Base-by-base conservation (phyloP, 108 stramenopile species). In the Skeletonema marinoi region DNA sequence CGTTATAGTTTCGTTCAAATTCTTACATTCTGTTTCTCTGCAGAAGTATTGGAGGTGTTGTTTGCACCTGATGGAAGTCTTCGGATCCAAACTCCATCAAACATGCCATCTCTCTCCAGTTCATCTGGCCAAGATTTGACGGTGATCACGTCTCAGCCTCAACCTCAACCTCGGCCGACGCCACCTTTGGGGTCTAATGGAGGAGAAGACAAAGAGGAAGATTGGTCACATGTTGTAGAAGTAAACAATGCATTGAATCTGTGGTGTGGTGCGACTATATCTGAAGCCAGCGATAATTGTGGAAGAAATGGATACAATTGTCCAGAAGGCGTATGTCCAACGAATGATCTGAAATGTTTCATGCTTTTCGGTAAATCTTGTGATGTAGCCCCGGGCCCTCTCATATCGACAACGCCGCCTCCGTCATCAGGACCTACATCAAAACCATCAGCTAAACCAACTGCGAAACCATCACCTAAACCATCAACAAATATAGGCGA, bases 301-400 rank as follows among this genome's bases (percentile, higher is more conserved):
- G 70, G 70, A 32, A 46, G 67, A 32, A 59, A 73, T 46, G 80
- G 80, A 41, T 73, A 65, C 16, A 65, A 68, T 38, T 81, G 80
- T n/a, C 80, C 74, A 0, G 70, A 66, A 29, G 80, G 80, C 13
- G 50, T 71, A 14, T 81, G 80, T 46, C 16, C 74, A 1, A 56
- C 54, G 54, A 73, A 64, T 60, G 70, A 61, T 46, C 41, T 81
- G 41, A 81, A 75, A 51, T 81, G 80, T 44, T 81, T 70, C 46
- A 67, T 66, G 70, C 65, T 75, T 42, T 63, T 64, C 31, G 42
- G 63, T 44, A 4, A 33, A 3, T 60, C 39, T 21, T 21, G 25
- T 3, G 58, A 33, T 11, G 69, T 41, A 33, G 58, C 25, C 17
- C 36, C 35, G 54, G 68, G 50, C 12, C 17, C 51, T 35, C 31